Conservation (phyloP, 148 eudicot genomes). For the Vaccinium corymbosum region DNA sequence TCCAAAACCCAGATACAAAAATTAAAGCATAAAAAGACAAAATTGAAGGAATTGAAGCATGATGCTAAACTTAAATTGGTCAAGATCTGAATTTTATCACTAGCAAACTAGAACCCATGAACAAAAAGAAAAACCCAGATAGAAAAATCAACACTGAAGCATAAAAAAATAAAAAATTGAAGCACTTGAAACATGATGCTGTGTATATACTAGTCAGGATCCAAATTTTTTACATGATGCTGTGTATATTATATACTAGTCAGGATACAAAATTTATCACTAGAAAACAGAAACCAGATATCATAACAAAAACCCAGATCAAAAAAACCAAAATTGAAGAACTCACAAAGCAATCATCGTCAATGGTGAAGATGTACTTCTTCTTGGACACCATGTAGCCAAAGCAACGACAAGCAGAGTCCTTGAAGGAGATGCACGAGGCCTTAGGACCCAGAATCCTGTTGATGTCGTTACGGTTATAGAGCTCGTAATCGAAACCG, state of each 20-base stretch:
- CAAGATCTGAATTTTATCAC: constrained; percentile 7
- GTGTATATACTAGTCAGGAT: not conserved
- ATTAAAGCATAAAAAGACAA: not conserved
- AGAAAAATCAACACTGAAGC: not conserved
- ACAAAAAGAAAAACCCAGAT: not conserved
- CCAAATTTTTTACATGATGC: not conserved
- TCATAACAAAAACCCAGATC: not conserved
- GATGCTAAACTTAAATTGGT: not conserved
- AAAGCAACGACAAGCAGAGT: constrained; percentile 63
- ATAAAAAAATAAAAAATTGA: too few relatives aligned
- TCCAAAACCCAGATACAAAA: not conserved
- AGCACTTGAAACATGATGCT: not conserved
- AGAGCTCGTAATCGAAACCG: constrained; percentile 62
- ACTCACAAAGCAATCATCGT: constrained; percentile 74
- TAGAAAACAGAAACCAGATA: constrained; percentile 3
- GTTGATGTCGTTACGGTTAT: constrained; percentile 54
- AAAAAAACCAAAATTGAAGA: not conserved
- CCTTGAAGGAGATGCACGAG: constrained; percentile 62
- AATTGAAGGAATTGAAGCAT: not conserved
- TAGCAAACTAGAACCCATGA: constrained; percentile 9
- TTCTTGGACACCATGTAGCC: constrained; percentile 67
- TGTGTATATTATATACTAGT: not conserved
- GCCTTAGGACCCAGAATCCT: constrained; percentile 57
- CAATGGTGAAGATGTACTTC: constrained; percentile 67
- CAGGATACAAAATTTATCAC: constrained; percentile 5